Evolutionary conservation across 768 basidiomycete species (phyloP).

Genomic region (Pleurotus platypus): DNA sequence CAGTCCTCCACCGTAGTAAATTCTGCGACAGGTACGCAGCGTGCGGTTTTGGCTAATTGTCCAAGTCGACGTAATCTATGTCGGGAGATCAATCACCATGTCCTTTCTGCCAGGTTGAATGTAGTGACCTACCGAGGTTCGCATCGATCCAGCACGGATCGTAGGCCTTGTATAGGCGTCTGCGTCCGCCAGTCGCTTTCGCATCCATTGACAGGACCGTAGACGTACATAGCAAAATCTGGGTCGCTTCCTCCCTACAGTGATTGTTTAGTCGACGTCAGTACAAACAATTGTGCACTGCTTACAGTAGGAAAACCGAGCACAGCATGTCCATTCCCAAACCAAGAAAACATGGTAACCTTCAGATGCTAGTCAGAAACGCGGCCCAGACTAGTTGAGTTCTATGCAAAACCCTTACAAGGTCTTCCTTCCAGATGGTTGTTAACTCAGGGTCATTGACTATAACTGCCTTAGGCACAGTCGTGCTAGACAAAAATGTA

Average conservation of each 20-base stretch:
- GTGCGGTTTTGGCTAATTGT: slow-evolving; percentile 26
- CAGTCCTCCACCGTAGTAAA: slow-evolving; percentile 44
- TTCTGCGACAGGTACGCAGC: slow-evolving; percentile 34
- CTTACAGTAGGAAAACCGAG: slow-evolving; percentile 30
- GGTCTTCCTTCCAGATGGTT: slow-evolving; percentile 21
- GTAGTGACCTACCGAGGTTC: slow-evolving; percentile 31
- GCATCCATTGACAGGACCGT: slow-evolving; percentile 24
- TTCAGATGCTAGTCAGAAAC: slow-evolving; percentile 10
- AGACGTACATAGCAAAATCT: slow-evolving; percentile 25
- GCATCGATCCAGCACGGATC: slow-evolving; percentile 21
- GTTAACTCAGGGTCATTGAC: slow-evolving; percentile 35
- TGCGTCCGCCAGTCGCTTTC: slow-evolving; percentile 26
- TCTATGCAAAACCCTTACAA: slow-evolving; percentile 15
- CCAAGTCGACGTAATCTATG: slow-evolving; percentile 34
- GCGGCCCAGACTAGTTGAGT: background rate
- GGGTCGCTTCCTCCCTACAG: slow-evolving; percentile 31
- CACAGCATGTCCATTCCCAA: slow-evolving; percentile 26
- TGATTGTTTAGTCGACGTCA: slow-evolving; percentile 2
- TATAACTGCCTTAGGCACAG: slow-evolving; percentile 35
- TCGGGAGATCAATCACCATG: too few relatives aligned
- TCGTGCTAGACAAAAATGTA: slow-evolving; percentile 25
- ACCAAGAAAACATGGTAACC: slow-evolving; percentile 30
- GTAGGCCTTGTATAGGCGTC: slow-evolving; percentile 27
- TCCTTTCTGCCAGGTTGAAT: background rate
- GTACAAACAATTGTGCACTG: background rate